phyloP scores from a whole-genome alignment of 495 filamentous ascomycete genomes.

The Neurospora sp. region DNA sequence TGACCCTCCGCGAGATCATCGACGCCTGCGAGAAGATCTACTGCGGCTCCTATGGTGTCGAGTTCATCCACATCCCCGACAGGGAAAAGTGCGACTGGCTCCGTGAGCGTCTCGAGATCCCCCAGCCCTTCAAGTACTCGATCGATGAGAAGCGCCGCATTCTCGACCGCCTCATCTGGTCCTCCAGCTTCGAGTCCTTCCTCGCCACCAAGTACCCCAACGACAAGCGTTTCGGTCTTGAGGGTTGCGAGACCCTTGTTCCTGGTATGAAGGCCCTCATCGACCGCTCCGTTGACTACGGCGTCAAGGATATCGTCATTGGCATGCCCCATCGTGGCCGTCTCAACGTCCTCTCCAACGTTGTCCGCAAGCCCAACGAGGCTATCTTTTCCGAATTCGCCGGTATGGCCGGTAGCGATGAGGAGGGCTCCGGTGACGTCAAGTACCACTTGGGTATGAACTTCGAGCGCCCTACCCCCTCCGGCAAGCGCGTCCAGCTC shows the following conservation, averaged over 20 bases:
- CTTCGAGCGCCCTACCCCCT: slow-evolving; percentile 96
- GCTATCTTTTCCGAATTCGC: slow-evolving; percentile 98
- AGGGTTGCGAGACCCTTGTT: slow-evolving; percentile 91
- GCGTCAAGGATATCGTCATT: slow-evolving; percentile 97
- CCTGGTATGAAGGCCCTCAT: slow-evolving; percentile 99
- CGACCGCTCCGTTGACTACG: slow-evolving; percentile 94
- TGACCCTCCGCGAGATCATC: slow-evolving; percentile 93
- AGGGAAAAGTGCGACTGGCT: slow-evolving; percentile 98
- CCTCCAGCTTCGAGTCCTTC: slow-evolving; percentile 91
- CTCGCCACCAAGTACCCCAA: slow-evolving; percentile 96
- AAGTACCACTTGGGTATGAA: slow-evolving; percentile 99
- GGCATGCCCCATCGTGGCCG: slow-evolving; percentile 99
- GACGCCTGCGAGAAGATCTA: slow-evolving; percentile 88
- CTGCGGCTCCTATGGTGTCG: slow-evolving; percentile 91
- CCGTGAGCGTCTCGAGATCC: slow-evolving; percentile 85
- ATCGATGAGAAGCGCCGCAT: slow-evolving; percentile 96
- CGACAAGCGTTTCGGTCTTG: slow-evolving; percentile 97
- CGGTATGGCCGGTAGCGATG: slow-evolving; percentile 75
- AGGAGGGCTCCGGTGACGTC: slow-evolving; percentile 96
- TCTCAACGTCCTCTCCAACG: slow-evolving; percentile 95
- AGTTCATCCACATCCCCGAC: slow-evolving; percentile 98
- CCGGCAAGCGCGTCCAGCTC: slow-evolving; percentile 95
- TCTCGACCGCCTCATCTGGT: slow-evolving; percentile 95
- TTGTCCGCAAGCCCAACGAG: slow-evolving; percentile 97
- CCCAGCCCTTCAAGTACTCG: slow-evolving; percentile 87